Evolutionary conservation across 31 red algal genomes (phyloP).

Genomic region (Bonnemaisonia californica): DNA sequence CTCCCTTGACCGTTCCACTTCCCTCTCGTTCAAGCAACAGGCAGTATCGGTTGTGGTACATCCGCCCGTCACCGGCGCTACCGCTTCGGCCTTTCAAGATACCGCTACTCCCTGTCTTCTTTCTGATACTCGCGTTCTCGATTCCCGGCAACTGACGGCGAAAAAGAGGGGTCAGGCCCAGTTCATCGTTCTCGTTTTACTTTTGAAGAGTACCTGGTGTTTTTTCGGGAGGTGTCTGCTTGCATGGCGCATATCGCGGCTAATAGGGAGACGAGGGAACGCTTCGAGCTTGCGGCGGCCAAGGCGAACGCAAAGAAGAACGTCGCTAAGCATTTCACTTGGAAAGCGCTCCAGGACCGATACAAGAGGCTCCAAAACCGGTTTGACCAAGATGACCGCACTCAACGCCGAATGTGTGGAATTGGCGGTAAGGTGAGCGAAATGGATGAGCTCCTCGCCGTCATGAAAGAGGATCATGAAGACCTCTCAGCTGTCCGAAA

Average conservation of each 20-base stretch:
- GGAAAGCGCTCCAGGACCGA: conserved; percentile 5
- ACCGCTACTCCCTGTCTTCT: too few relatives aligned
- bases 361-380: conserved; percentile 25
- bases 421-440: conserved; percentile 1
- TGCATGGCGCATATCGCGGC: neutral
- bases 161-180: neutral
- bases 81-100: too few relatives aligned
- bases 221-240: conserved; percentile 2
- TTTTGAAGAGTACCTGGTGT: neutral
- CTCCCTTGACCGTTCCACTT: too few relatives aligned
- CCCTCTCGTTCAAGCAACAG: too few relatives aligned
- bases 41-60: too few relatives aligned
- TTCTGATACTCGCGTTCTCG: too few relatives aligned
- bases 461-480: conserved; percentile 1
- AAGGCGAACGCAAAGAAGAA: conserved; percentile 3
- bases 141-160: neutral
- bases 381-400: neutral
- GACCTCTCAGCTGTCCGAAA: neutral
- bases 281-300: conserved; percentile 11
- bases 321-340: neutral
- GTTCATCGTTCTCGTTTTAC: neutral
- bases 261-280: neutral
- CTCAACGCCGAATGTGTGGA: neutral
- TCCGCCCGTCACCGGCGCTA: too few relatives aligned
- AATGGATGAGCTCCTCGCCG: conserved; percentile 3